Conservation (phyloP, 2,329 filamentous ascomycete species). For the Chaetomiaceae sp. region DNA sequence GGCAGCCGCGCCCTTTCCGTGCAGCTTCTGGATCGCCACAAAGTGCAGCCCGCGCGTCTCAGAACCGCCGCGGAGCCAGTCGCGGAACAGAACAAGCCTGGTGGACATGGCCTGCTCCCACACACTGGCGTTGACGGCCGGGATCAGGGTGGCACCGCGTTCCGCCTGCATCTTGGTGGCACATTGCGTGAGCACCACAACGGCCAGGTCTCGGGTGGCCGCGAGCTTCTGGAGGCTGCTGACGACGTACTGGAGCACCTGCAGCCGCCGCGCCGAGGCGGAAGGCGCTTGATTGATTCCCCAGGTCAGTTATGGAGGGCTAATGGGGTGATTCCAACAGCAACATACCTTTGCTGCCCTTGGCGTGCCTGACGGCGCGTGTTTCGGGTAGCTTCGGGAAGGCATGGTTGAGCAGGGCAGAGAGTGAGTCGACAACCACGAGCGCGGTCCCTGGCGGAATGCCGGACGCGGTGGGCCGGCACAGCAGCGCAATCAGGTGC, state of each 20-base stretch:
- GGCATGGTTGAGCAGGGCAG: constrained; percentile 69
- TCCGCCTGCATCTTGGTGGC: constrained; percentile 72
- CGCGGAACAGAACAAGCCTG: constrained; percentile 71
- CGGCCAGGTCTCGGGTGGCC: constrained; percentile 63
- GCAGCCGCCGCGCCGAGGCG: constrained; percentile 32
- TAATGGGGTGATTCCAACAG: too few species aligned
- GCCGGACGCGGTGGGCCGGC: constrained; percentile 59
- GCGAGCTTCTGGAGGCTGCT: constrained; percentile 71
- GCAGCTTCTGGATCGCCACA: constrained; percentile 60
- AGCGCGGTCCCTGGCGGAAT: constrained; percentile 60
- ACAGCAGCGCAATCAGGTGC: constrained; percentile 70
- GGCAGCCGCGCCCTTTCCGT: constrained; percentile 44
- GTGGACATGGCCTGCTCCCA: constrained; percentile 78
- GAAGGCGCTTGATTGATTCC: constrained; percentile 17
- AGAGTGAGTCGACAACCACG: constrained; percentile 73
- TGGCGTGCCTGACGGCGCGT: constrained; percentile 33
- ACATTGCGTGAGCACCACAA: constrained; percentile 74
- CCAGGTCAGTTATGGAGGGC: constrained; percentile 16
- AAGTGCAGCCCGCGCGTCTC: constrained; percentile 49
- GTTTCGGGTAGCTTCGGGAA: constrained; percentile 58
- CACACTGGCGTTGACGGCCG: constrained; percentile 66
- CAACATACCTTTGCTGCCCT: constrained; percentile 37
- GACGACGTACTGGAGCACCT: constrained; percentile 58
- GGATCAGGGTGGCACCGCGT: constrained; percentile 63
- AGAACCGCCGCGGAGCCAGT: constrained; percentile 57